Evolutionary conservation across 441 rosid genomes (phyloP), one percentile per base, ranked within the genome.

Genomic region (Erysimum cheiri): DNA sequence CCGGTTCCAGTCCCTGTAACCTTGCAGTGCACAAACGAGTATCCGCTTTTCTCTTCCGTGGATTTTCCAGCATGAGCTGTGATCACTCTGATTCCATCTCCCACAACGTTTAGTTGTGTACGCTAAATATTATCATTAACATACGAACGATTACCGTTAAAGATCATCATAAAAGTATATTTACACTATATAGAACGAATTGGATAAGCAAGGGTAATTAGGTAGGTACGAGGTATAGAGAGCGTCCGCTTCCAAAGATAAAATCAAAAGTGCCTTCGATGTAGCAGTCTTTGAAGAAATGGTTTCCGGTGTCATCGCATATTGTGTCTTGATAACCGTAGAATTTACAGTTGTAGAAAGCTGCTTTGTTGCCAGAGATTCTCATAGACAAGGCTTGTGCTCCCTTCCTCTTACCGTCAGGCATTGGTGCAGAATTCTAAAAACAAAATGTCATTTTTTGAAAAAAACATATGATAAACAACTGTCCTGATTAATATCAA

Each of bases 211-310:
- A 35, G 26, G 8, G 22, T 32, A 28, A 8, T 64, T 44, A 56
- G 71, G 55, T 69, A 43, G 11, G 4, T 72, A 86, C 93, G 70
- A 92, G 26, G 75, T 84, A 90, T 10, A 90, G 29, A 5, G 96
- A 87, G 35, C 75, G 91, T 6, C 88, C 95, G 4, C 82, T 75
- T 70, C 98, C 94, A 7, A 88, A 92, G 67, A 92, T 88, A 81
- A 82, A 89, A 76, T 92, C 98, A 15, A 84, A 85, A 0, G 90
- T 87, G 63, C 98, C 98, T 80, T 83, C 83, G 35, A 92, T 76
- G 71, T 75, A 76, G 58, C 92, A 81, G 48, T 88, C 81, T 75
- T 84, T 88, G 74, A 81, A 88, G 79, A 92, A 88, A 82, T 92
- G 97, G 55, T 73, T 64, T 28, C 97, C 94, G 4, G 36, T 69